phyloP scores from a whole-genome alignment of 1,284 basidiomycete species.

The Sanghuangporus baumii region DNA sequence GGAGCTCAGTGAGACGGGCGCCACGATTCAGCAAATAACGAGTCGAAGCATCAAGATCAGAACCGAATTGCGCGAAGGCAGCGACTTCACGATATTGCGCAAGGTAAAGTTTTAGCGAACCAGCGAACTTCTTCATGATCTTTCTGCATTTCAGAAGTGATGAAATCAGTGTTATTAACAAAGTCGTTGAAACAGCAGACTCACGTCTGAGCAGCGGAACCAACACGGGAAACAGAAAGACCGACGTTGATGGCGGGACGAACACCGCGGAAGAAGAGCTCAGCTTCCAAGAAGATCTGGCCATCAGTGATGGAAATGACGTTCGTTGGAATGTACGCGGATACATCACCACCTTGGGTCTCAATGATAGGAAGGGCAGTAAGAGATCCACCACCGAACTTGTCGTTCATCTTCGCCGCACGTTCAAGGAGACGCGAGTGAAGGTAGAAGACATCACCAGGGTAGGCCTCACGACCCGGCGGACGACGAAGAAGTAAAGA shows the following conservation, averaged over 20 bases:
- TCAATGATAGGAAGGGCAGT: slow-evolving; percentile 99
- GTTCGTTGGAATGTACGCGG: slow-evolving; percentile 90
- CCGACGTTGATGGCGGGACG: slow-evolving; percentile 99
- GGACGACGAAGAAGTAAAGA: slow-evolving; percentile 98
- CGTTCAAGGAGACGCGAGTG: slow-evolving; percentile 99
- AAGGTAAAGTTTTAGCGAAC: slow-evolving; percentile 99
- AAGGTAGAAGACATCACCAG: slow-evolving; percentile 99
- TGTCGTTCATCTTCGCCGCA: slow-evolving; percentile 99
- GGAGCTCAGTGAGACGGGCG: slow-evolving; percentile 95
- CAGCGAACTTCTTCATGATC: slow-evolving; percentile 99
- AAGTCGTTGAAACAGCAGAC: slow-evolving; percentile 24
- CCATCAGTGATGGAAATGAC: slow-evolving; percentile 98
- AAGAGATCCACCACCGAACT: slow-evolving; percentile 95
- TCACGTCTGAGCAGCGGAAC: slow-evolving; percentile 97
- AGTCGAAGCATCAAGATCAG: slow-evolving; percentile 98
- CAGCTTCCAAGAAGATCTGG: slow-evolving; percentile 99
- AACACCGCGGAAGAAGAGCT: slow-evolving; percentile 99
- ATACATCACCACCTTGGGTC: slow-evolving; percentile 99
- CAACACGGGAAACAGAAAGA: slow-evolving; percentile 99
- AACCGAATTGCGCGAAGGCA: slow-evolving; percentile 99
- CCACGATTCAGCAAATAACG: slow-evolving; percentile 97
- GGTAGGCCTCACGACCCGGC: slow-evolving; percentile 99
- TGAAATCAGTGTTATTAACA: background rate
- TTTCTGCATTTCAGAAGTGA: slow-evolving; percentile 44
- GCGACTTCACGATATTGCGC: slow-evolving; percentile 99